A percentile compares a stretch with the other conserved stretches of the same genome.
phyloP scores from a whole-genome alignment of 257 asterid species.

The Echium plantagineum region DNA sequence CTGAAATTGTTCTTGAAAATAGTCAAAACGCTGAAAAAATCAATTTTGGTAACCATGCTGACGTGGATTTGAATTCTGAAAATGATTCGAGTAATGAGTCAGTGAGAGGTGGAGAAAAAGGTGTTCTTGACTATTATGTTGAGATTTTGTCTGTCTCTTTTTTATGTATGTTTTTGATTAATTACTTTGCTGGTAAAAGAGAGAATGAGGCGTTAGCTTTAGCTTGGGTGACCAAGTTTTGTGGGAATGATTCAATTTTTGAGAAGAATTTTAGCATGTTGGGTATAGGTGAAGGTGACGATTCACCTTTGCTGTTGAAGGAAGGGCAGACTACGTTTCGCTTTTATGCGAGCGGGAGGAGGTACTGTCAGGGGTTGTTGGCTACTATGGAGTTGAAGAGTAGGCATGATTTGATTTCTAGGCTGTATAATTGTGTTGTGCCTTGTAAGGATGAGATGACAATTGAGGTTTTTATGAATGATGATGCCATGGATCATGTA shows the following conservation, averaged over 20 bases:
- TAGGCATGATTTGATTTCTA: constrained; percentile 86
- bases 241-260: constrained; percentile 63
- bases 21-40: background rate
- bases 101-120: no score
- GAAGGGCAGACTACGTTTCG: constrained; percentile 71
- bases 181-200: constrained; percentile 37
- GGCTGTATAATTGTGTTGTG: constrained; percentile 70
- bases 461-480: constrained; percentile 86
- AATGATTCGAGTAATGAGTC: constrained; percentile 17
- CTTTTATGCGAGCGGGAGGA: constrained; percentile 86
- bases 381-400: constrained; percentile 93
- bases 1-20: constrained; percentile 12
- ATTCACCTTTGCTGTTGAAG: constrained; percentile 67
- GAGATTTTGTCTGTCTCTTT: constrained; percentile 68
- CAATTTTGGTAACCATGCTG: no score
- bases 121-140: constrained; percentile 14
- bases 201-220: constrained; percentile 46
- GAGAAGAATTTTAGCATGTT: constrained; percentile 73
- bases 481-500: constrained; percentile 85
- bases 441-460: constrained; percentile 93
- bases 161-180: constrained; percentile 43
- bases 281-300: constrained; percentile 81
- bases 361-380: constrained; percentile 81
- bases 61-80: no score
- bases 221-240: constrained; percentile 74